These are phyloP conservation scores for Moricandia arvensis DNA, from an alignment of 345 rosid genomes.

Conservation along the genomic window DNA sequence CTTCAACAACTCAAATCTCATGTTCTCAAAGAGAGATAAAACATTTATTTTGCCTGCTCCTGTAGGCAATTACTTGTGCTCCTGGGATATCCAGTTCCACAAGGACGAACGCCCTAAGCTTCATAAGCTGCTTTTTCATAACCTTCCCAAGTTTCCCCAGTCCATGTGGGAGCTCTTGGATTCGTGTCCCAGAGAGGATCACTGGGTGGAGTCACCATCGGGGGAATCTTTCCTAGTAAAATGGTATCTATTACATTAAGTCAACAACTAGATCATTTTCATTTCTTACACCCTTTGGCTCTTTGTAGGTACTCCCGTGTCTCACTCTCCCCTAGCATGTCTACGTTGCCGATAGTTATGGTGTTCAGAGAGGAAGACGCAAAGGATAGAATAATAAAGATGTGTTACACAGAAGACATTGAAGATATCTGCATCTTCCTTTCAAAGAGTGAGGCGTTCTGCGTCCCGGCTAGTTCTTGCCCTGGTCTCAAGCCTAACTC, in stretches of 20 bases:
- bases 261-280: background rate
- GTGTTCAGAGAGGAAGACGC: background rate
- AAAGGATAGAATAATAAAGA: background rate
- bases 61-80: background rate
- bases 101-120: background rate
- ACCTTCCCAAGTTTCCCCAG: background rate
- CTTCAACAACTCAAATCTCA: conserved; percentile 7
- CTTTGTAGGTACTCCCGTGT: background rate
- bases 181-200: background rate
- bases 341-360: background rate
- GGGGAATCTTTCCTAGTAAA: background rate
- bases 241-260: background rate
- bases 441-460: conserved; percentile 1
- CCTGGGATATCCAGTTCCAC: background rate
- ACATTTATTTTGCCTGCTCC: background rate
- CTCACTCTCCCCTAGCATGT: background rate
- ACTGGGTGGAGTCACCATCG: background rate
- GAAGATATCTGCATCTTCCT: background rate
- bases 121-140: background rate
- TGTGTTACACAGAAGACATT: background rate
- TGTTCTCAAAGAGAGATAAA: conserved; percentile 2
- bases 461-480: background rate
- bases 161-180: background rate
- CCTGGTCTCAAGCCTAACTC: conserved; percentile 7
- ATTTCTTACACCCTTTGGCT: background rate